These are phyloP conservation scores for Penicillium daleae DNA, from an alignment of 495 filamentous ascomycete genomes.

Conservation along the genomic window DNA sequence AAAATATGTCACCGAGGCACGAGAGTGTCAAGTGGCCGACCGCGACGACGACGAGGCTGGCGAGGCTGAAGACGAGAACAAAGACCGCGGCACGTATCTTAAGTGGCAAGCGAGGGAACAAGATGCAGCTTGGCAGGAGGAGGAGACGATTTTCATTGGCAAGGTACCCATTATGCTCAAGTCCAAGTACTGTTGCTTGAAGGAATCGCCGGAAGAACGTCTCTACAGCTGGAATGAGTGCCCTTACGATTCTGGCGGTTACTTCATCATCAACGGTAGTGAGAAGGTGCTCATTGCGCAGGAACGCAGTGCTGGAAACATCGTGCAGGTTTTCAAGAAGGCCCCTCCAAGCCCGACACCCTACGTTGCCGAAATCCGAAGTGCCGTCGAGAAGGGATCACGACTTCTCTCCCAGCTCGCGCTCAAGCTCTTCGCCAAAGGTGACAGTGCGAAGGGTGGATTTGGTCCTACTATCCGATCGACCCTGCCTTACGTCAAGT, in stretches of 20 bases:
- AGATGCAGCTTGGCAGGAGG: constrained; percentile 64
- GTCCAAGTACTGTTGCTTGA: constrained; percentile 88
- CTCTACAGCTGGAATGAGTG: constrained; percentile 91
- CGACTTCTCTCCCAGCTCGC: constrained; percentile 87
- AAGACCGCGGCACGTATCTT: constrained; percentile 49
- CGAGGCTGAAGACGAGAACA: constrained; percentile 50
- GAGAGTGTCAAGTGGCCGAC: constrained; percentile 68
- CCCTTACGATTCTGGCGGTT: constrained; percentile 96
- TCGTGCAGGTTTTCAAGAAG: constrained; percentile 99
- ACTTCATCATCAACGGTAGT: constrained; percentile 99
- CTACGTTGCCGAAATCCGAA: constrained; percentile 93
- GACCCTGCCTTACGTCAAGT: constrained; percentile 89
- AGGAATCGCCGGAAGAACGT: constrained; percentile 75
- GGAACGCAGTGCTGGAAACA: constrained; percentile 95
- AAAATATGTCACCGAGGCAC: constrained; percentile 76
- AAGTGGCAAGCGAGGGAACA: constrained; percentile 57
- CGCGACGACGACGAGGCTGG: constrained; percentile 53
- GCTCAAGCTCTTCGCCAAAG: constrained; percentile 85
- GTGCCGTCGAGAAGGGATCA: constrained; percentile 94
- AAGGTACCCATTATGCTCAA: constrained; percentile 98
- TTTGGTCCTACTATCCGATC: constrained; percentile 87
- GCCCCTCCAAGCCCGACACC: constrained; percentile 82
- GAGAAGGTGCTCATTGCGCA: constrained; percentile 99
- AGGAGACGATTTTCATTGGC: constrained; percentile 79
- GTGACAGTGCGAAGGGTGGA: constrained; percentile 72